phyloP scores from a whole-genome alignment of 768 basidiomycete genomes.

The Lactarius indigo region DNA sequence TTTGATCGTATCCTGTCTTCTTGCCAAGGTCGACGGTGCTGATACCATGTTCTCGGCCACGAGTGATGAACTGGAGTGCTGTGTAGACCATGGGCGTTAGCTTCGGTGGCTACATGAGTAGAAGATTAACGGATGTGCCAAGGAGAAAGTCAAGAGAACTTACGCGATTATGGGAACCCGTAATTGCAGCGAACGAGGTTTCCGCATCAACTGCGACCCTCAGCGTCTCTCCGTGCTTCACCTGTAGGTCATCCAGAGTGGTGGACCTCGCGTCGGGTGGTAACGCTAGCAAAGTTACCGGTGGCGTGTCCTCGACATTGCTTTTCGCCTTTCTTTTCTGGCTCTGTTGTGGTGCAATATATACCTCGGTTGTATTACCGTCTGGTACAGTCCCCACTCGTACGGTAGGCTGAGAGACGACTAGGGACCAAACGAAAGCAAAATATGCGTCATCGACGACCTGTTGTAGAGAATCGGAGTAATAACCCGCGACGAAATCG shows the following conservation, averaged over 20 bases:
- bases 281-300: conserved; percentile 42
- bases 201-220: conserved; percentile 75
- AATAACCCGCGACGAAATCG: conserved; percentile 68
- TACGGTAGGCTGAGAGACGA: conserved; percentile 72
- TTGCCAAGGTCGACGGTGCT: conserved; percentile 76
- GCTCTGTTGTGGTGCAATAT: conserved; percentile 72
- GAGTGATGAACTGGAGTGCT: conserved; percentile 79
- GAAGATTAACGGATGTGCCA: conserved; percentile 18
- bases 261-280: conserved; percentile 54
- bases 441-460: conserved; percentile 71
- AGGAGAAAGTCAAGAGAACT: conserved; percentile 29
- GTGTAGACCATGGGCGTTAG: conserved; percentile 84
- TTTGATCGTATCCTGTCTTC: conserved; percentile 80
- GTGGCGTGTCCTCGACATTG: conserved; percentile 43
- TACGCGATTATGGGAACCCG: conserved; percentile 82
- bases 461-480: conserved; percentile 46
- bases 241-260: conserved; percentile 53
- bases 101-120: conserved; percentile 57
- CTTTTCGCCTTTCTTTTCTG: conserved; percentile 50
- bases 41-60: conserved; percentile 72
- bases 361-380: conserved; percentile 63
- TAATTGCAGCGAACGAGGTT: conserved; percentile 72
- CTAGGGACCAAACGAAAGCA: conserved; percentile 77
- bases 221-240: conserved; percentile 57
- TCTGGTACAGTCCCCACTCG: conserved; percentile 68